These are phyloP conservation scores for Fraxinus greggii DNA, from an alignment of 305 asterid genomes.

Conservation along the genomic window DNA sequence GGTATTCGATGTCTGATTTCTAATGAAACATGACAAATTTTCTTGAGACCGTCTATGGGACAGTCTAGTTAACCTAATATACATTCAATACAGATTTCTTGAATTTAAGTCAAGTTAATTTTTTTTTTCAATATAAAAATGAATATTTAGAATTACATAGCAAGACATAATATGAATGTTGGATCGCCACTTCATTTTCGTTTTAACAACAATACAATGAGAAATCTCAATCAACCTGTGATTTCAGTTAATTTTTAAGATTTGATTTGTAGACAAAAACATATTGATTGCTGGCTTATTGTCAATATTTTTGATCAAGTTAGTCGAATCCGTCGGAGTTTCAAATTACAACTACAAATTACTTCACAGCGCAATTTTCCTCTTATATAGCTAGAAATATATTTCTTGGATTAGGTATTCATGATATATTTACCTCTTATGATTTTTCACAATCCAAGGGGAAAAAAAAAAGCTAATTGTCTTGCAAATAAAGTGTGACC, in stretches of 20 bases:
- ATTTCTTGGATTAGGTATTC: background rate
- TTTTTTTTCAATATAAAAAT: too few relatives aligned
- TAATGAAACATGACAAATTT: too few relatives aligned
- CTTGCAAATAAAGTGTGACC: background rate
- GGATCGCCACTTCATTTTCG: background rate
- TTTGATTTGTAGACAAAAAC: background rate
- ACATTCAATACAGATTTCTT: too few relatives aligned
- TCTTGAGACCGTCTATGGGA: too few relatives aligned
- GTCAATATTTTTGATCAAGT: background rate
- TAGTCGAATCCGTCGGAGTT: conserved; percentile 12
- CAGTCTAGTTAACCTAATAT: too few relatives aligned
- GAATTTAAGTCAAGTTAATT: too few relatives aligned
- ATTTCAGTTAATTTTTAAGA: background rate
- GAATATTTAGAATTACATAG: too few relatives aligned
- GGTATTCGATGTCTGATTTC: too few relatives aligned
- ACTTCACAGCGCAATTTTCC: background rate
- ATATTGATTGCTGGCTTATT: too few relatives aligned
- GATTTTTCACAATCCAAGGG: background rate
- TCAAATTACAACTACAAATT: background rate
- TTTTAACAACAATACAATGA: background rate
- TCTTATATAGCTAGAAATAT: background rate
- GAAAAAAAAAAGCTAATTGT: background rate
- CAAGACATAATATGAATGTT: background rate
- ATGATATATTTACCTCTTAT: background rate
- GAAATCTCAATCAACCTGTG: background rate